These are phyloP conservation scores for Schoenoplectus tabernaemontani DNA, from an alignment of 202 grass and related monocot species.

Conservation along the genomic window DNA sequence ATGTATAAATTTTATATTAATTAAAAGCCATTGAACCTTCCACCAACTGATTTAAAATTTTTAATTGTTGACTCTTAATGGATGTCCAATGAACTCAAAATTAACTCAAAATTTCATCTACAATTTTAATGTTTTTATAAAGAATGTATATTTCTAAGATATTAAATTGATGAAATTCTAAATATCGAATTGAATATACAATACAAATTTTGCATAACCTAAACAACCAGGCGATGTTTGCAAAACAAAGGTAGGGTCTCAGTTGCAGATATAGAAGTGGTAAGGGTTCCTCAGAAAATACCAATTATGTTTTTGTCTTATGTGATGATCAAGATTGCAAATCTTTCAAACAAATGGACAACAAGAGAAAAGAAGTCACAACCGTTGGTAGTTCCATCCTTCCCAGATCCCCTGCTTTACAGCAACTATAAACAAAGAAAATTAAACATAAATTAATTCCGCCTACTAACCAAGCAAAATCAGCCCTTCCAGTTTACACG, in stretches of 20 bases:
- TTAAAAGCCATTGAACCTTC: background rate
- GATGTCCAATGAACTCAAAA: background rate
- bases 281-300: background rate
- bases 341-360: background rate
- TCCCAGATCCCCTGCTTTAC: background rate
- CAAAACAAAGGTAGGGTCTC: background rate
- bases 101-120: background rate
- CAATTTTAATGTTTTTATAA: background rate
- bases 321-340: background rate
- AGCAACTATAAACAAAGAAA: slow-evolving; percentile 7
- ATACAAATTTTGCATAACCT: background rate
- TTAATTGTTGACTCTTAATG: background rate
- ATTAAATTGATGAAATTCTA: too few species aligned
- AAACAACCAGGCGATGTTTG: background rate
- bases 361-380: background rate
- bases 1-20: background rate
- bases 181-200: background rate
- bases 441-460: background rate
- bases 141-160: too few species aligned
- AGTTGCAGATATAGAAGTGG: background rate
- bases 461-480: background rate
- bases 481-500: background rate
- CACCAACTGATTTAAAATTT: background rate
- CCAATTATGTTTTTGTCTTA: background rate
- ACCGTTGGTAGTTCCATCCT: background rate